Evolutionary conservation across 2,329 filamentous ascomycete species (phyloP).

Genomic region (Diaporthe citrichinensis): DNA sequence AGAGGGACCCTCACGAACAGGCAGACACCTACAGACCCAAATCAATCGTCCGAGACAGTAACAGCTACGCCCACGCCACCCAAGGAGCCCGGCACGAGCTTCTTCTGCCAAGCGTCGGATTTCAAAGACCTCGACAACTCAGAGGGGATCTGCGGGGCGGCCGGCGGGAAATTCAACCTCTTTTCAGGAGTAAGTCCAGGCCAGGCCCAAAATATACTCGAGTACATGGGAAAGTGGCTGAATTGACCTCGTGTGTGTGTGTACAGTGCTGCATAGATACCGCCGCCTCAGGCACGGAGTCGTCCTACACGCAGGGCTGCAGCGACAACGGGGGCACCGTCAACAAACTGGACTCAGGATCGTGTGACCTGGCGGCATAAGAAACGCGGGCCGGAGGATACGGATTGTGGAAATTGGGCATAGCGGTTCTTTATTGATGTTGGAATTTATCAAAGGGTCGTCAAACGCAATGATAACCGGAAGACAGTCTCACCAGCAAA

Average conservation of each 20-base stretch:
- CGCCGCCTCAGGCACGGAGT: neutral
- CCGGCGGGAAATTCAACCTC: neutral
- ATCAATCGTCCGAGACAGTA: neutral
- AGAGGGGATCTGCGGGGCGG: neutral
- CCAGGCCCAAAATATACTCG: too few relatives aligned
- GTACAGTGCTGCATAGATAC: constrained; percentile 8
- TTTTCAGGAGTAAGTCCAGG: neutral
- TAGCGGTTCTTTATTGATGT: neutral
- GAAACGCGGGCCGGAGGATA: too few relatives aligned
- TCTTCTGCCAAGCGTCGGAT: neutral
- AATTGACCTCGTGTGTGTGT: neutral
- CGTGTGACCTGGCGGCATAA: neutral
- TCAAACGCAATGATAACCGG: too few relatives aligned
- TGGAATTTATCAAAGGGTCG: too few relatives aligned
- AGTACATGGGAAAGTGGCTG: neutral
- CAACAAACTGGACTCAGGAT: neutral
- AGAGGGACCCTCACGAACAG: neutral
- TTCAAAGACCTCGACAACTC: neutral
- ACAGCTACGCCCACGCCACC: neutral
- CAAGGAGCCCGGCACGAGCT: neutral
- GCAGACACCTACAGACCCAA: neutral
- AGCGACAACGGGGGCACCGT: constrained; percentile 21
- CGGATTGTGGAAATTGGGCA: neutral
- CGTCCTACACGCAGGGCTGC: constrained; percentile 11
- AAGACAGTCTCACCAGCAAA: too few relatives aligned